Evolutionary conservation across 2,329 filamentous ascomycete species (phyloP).

Genomic region (Penicillium sp.): DNA sequence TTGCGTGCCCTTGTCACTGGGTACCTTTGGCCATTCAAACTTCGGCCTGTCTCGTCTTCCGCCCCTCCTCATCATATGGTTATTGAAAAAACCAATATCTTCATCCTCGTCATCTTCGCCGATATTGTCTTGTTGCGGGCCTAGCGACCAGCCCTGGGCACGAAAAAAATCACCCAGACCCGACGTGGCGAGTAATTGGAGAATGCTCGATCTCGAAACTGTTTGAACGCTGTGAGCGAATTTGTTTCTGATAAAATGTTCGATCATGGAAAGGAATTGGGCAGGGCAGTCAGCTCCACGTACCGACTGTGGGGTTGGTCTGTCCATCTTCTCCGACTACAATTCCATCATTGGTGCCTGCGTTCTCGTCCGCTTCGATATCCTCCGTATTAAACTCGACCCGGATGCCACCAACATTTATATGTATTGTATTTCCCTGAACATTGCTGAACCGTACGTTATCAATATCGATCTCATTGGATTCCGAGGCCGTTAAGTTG

Average conservation of each 20-base stretch:
- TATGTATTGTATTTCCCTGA: constrained; percentile 32
- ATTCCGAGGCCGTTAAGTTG: constrained; percentile 48
- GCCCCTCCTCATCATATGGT: constrained; percentile 42
- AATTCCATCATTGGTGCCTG: constrained; percentile 32
- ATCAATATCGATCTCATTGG: constrained; percentile 4
- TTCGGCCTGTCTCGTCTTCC: constrained; percentile 38
- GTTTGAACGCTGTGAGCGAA: constrained; percentile 3
- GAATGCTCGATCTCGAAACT: constrained; percentile 42
- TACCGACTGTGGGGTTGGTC: constrained; percentile 21
- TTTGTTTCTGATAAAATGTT: background rate
- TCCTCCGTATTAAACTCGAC: constrained; percentile 34
- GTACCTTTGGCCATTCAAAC: constrained; percentile 71
- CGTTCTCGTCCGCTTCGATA: constrained; percentile 26
- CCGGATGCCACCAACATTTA: constrained; percentile 29
- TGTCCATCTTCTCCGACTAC: constrained; percentile 23
- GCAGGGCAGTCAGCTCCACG: background rate
- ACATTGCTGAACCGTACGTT: background rate
- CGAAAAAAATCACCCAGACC: constrained; percentile 50
- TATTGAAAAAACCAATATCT: constrained; percentile 1
- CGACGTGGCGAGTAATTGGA: constrained; percentile 50
- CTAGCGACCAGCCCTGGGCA: constrained; percentile 23
- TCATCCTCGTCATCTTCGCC: constrained; percentile 31
- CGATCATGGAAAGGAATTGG: too few species aligned
- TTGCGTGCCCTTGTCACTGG: constrained; percentile 67
- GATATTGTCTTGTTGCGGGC: constrained; percentile 13